phyloP scores from a whole-genome alignment of 2,329 filamentous ascomycete genomes.

The Stagonosporopsis vannaccii region DNA sequence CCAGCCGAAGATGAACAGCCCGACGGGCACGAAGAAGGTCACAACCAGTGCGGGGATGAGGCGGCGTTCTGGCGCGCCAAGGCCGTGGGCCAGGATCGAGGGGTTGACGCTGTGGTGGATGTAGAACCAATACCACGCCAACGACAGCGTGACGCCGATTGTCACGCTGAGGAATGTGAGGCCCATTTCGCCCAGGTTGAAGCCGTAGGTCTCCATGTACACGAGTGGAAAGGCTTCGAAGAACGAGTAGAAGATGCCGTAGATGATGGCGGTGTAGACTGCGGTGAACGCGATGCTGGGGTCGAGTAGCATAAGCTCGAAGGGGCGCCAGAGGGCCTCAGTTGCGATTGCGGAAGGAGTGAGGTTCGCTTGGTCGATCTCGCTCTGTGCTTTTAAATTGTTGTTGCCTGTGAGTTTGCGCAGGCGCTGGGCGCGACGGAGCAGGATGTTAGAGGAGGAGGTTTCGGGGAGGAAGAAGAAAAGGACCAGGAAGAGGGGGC shows the following conservation, averaged over 20 bases:
- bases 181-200: constrained; percentile 74
- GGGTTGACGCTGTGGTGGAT: constrained; percentile 76
- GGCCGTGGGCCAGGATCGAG: constrained; percentile 66
- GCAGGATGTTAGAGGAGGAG: constrained; percentile 80
- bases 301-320: constrained; percentile 84
- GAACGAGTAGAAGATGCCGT: constrained; percentile 78
- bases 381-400: constrained; percentile 76
- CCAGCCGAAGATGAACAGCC: constrained; percentile 73
- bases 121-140: constrained; percentile 73
- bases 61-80: constrained; percentile 74
- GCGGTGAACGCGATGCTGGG: constrained; percentile 85
- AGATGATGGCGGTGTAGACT: constrained; percentile 83
- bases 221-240: constrained; percentile 71
- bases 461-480: constrained; percentile 89
- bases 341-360: constrained; percentile 51
- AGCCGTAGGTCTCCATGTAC: constrained; percentile 80
- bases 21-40: constrained; percentile 67
- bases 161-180: constrained; percentile 87
- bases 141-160: constrained; percentile 72
- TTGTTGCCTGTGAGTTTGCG: constrained; percentile 70
- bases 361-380: constrained; percentile 69
- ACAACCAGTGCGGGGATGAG: constrained; percentile 73
- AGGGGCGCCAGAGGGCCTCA: constrained; percentile 72
- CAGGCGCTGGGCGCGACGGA: constrained; percentile 73
- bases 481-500: constrained; percentile 75